A percentile compares a stretch with the other conserved stretches of the same genome.
phyloP scores from a whole-genome alignment of 768 basidiomycete species.

The Podaxis sp. region DNA sequence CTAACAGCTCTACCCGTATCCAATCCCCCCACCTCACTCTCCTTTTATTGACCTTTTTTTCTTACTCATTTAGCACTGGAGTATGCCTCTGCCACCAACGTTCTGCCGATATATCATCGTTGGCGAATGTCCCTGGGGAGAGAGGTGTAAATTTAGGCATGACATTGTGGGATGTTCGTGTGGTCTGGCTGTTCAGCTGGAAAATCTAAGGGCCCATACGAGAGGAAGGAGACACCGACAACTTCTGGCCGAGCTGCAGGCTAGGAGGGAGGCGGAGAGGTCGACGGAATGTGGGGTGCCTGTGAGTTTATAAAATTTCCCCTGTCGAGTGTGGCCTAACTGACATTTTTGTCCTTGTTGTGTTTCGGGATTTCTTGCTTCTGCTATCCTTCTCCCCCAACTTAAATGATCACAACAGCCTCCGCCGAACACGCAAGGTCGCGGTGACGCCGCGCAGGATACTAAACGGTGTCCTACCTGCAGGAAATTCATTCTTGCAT shows the following conservation, averaged over 20 bases:
- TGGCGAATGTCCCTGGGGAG: conserved; percentile 27
- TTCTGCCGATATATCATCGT: conserved; percentile 29
- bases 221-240: conserved; percentile 29
- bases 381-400: neutral
- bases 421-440: conserved; percentile 3
- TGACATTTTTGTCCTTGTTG: neutral
- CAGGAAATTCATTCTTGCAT: conserved; percentile 22
- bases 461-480: conserved; percentile 26
- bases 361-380: neutral
- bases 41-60: neutral
- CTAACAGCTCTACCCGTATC: no score
- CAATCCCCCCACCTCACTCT: neutral
- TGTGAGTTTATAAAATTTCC: neutral
- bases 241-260: conserved; percentile 18
- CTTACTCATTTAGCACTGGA: neutral
- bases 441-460: conserved; percentile 6
- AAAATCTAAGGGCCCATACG: conserved; percentile 24
- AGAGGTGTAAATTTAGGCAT: conserved; percentile 32
- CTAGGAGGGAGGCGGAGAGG: neutral
- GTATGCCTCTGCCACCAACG: conserved; percentile 13
- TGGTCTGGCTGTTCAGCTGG: conserved; percentile 28
- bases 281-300: neutral
- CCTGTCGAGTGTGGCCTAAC: neutral
- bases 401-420: neutral
- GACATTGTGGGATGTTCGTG: conserved; percentile 38